Conservation (phyloP, 1,284 basidiomycete species). For the Naganishia albida region DNA sequence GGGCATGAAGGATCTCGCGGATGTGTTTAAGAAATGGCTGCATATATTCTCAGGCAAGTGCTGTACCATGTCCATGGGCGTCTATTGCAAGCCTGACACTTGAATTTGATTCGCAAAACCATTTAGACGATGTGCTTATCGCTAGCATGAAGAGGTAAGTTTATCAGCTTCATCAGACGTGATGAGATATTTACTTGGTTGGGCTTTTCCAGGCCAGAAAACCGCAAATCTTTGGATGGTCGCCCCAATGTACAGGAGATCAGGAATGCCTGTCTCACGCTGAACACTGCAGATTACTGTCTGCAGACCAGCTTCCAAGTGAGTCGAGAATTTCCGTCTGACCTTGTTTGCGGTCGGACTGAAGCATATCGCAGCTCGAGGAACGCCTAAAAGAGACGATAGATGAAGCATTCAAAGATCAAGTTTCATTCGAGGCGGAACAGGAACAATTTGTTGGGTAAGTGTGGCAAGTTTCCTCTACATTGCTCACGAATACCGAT, state of each 20-base stretch:
- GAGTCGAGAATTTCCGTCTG: slow-evolving; percentile 31
- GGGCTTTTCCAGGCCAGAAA: slow-evolving; percentile 40
- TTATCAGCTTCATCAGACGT: not conserved
- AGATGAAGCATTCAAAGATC: slow-evolving; percentile 70
- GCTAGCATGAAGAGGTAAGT: slow-evolving; percentile 67
- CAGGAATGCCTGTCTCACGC: slow-evolving; percentile 76
- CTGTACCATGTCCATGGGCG: slow-evolving; percentile 23
- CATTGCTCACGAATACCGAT: too few relatives aligned
- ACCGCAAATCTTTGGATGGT: slow-evolving; percentile 71
- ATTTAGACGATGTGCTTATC: slow-evolving; percentile 77
- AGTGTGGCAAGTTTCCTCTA: slow-evolving; percentile 31
- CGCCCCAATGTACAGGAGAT: slow-evolving; percentile 73
- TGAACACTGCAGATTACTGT: slow-evolving; percentile 99
- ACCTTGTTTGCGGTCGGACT: not conserved
- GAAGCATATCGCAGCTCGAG: slow-evolving; percentile 67
- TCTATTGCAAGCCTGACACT: slow-evolving; percentile 26
- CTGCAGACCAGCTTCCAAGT: slow-evolving; percentile 85
- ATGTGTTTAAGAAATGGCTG: slow-evolving; percentile 88
- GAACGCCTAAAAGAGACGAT: slow-evolving; percentile 85
- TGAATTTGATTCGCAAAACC: not conserved
- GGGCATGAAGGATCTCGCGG: slow-evolving; percentile 74
- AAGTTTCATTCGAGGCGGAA: slow-evolving; percentile 79
- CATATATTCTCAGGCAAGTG: slow-evolving; percentile 81
- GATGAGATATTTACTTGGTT: not conserved
- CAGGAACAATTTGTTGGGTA: slow-evolving; percentile 85